A percentile compares a stretch with the other conserved stretches of the same genome.
Evolutionary conservation across 169 alveolate species (phyloP).

Genomic region (Perkinsus olseni): DNA sequence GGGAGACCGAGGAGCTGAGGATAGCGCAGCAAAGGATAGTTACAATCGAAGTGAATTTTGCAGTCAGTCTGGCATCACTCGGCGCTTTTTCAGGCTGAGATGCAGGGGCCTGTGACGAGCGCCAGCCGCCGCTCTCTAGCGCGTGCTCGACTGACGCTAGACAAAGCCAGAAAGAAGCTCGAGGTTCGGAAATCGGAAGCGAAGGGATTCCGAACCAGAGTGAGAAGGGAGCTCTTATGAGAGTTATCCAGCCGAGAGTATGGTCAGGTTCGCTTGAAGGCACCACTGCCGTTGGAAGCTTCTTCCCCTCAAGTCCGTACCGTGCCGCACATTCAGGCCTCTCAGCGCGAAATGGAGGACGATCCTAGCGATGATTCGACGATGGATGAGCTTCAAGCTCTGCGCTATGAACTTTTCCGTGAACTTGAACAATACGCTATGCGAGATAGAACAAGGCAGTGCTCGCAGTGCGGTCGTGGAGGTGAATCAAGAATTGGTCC

Average conservation of each 20-base stretch:
- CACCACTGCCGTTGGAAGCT: not conserved
- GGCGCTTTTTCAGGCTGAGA: not conserved
- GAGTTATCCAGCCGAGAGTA: not conserved
- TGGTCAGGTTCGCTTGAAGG: not conserved
- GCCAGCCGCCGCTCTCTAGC: not conserved
- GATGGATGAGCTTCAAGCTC: not conserved
- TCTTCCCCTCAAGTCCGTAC: not conserved
- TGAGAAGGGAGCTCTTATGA: not conserved
- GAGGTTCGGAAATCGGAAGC: not conserved
- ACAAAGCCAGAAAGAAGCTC: not conserved
- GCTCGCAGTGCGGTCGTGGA: not conserved
- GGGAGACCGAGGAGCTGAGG: not conserved
- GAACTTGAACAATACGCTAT: not conserved
- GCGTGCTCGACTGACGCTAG: not conserved
- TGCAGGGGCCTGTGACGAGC: not conserved
- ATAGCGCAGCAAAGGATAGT: not conserved
- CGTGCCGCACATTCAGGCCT: not conserved
- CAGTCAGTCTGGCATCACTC: too few relatives aligned
- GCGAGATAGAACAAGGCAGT: not conserved
- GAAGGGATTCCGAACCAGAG: not conserved
- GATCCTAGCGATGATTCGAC: not conserved
- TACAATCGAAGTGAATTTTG: not conserved
- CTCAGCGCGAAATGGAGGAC: not conserved
- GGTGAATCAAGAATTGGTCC: not conserved
- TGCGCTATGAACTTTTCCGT: not conserved